phyloP scores from a whole-genome alignment of 345 rosid genomes.

The Aurinia saxatilis region DNA sequence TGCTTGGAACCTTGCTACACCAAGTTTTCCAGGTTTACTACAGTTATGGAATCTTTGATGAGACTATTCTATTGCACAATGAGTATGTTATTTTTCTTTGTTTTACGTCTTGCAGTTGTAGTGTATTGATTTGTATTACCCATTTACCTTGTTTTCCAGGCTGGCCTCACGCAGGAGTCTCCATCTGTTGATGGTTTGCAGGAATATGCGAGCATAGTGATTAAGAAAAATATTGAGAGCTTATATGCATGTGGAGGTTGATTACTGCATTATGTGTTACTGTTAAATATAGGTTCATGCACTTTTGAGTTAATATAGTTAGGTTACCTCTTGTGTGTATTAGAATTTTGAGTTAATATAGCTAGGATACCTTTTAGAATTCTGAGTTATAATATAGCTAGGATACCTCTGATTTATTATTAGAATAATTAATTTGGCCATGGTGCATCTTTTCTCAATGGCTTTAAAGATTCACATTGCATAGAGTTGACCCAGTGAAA shows the following conservation, averaged over 20 bases:
- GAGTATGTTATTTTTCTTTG: neutral
- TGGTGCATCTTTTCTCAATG: neutral
- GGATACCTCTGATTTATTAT: neutral
- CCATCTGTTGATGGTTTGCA: constrained; percentile 57
- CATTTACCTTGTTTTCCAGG: constrained; percentile 42
- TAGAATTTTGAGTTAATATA: constrained; percentile 4
- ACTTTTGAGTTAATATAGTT: constrained; percentile 17
- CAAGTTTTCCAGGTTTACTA: constrained; percentile 82
- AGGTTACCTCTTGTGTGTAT: neutral
- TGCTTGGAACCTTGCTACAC: constrained; percentile 88
- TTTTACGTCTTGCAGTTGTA: neutral
- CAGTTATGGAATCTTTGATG: constrained; percentile 5
- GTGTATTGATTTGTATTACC: constrained; percentile 11
- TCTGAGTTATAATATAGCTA: neutral
- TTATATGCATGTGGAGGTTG: constrained; percentile 93
- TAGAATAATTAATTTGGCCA: neutral
- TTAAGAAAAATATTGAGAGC: constrained; percentile 73
- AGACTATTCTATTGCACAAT: constrained; percentile 2
- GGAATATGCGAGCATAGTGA: constrained; percentile 55
- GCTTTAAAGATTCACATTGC: constrained; percentile 1
- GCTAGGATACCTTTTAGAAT: constrained; percentile 4
- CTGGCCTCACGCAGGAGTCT: constrained; percentile 62
- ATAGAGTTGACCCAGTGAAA: constrained; percentile 2
- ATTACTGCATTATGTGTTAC: constrained; percentile 21
- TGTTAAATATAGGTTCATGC: neutral